Base-by-base conservation (phyloP, 805 yeast species). In the Yarrowia yakushimensis region DNA sequence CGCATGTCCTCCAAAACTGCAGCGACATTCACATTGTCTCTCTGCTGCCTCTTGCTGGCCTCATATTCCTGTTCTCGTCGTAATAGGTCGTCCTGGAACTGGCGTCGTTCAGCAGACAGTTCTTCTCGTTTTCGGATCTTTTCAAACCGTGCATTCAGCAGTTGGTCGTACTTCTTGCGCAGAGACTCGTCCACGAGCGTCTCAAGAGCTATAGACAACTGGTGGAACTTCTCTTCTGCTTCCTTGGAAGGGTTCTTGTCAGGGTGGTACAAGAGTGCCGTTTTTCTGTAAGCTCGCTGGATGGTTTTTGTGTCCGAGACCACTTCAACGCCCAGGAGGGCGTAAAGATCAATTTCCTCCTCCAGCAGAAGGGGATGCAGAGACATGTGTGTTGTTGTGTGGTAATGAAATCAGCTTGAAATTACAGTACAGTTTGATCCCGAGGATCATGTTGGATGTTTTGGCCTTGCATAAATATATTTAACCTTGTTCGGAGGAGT, bases 221-320 rank as follows among this genome's bases (percentile, higher is more conserved):
- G 41, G 39, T 69, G 71, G 55, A 69, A 69, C 66, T 67, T 69
- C 17, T 50, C 69, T 17, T 63, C 67, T 12, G 72, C 72, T 10
- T 68, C 70, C 27, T 65, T 64, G 17, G 67, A 64, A 8, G 70
- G 68, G 41, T 69, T 69, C 54, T 70, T 69, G 55, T 70, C 72
- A 5, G 72, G 72, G 41, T 69, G 72, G 54, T 67, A 69, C 17
- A 52, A 37, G 1, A 54, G 60, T 1, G 66, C 65, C 12, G 62
- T 41, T 57, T 48, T 59, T 22, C 64, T 12, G 46, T 64, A 63
- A 2, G 66, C 65, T 2, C 65, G 33, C 27, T 57, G 46, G 13
- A 64, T 55, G n/a, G 20, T 52, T 28, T 28, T 33, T 15, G 34
- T 43, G 23, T 33, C 37, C 3, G 65, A 30, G 1, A 25, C 7